Percentiles rank a stretch among this genome's conserved stretches.
Evolutionary conservation across 2,329 filamentous ascomycete species (phyloP).

Genomic region (Neofusicoccum umdonicola): DNA sequence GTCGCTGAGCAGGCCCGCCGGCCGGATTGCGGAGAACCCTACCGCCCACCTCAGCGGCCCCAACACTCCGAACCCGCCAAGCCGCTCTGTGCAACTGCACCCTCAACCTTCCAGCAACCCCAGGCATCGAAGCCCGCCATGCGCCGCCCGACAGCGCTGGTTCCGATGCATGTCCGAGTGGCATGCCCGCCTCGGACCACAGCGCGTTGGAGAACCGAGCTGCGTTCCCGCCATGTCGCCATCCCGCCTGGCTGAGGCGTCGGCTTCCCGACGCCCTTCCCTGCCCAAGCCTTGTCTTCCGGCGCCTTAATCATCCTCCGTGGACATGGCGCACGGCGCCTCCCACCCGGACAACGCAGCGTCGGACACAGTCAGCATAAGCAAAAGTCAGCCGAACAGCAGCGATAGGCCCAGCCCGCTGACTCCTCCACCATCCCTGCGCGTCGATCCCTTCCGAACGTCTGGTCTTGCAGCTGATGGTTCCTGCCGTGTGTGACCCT

Average conservation of each 20-base stretch:
- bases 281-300: neutral
- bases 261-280: neutral
- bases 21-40: conserved; percentile 1
- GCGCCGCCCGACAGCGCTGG: too few species aligned
- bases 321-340: neutral
- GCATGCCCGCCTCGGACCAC: neutral
- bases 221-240: neutral
- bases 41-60: neutral
- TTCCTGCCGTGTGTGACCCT: neutral
- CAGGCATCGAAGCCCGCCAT: too few species aligned
- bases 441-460: neutral
- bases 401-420: neutral
- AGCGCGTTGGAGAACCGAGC: conserved; percentile 9
- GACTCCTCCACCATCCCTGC: neutral
- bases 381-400: neutral
- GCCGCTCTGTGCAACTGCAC: neutral
- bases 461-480: neutral
- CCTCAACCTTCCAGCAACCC: too few species aligned
- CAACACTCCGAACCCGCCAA: neutral
- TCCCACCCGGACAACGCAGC: conserved; percentile 7
- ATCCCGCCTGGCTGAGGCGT: neutral
- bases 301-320: neutral
- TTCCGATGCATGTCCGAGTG: neutral
- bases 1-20: neutral
- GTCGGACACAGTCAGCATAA: conserved; percentile 7